These are phyloP conservation scores for Arthrobotrys entomopaga DNA, from an alignment of 2,329 filamentous ascomycete species.

Conservation along the genomic window DNA sequence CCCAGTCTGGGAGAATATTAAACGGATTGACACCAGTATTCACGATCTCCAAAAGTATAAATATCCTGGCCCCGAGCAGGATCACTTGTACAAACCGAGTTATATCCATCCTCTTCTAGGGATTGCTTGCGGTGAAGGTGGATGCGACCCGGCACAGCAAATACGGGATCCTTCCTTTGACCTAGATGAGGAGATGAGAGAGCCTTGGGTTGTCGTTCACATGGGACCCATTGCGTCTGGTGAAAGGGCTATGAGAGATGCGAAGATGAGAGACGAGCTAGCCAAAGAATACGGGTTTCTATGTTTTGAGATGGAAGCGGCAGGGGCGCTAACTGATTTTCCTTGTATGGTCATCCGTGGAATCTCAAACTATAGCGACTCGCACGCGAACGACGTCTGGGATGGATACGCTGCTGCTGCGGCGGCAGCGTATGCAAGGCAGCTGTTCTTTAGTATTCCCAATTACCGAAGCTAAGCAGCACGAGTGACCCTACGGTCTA, in stretches of 20 bases:
- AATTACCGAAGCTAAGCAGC: no score
- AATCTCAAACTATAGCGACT: constrained; percentile 58
- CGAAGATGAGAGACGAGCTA: background rate
- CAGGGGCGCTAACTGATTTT: constrained; percentile 60
- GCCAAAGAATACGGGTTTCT: background rate
- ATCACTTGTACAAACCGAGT: background rate
- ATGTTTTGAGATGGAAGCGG: constrained; percentile 27
- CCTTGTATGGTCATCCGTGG: constrained; percentile 23
- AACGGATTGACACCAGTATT: no score
- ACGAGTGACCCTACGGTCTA: no score
- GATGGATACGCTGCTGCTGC: constrained; percentile 56
- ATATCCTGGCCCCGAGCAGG: background rate
- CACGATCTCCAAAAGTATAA: background rate
- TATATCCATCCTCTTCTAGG: background rate
- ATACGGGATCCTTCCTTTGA: no score
- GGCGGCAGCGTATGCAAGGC: background rate
- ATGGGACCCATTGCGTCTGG: constrained; percentile 7
- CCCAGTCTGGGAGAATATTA: no score
- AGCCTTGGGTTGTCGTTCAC: constrained; percentile 1
- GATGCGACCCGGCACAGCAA: no score
- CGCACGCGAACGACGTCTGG: constrained; percentile 61
- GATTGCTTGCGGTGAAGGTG: background rate
- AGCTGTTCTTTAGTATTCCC: no score
- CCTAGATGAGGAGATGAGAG: background rate
- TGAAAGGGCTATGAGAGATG: background rate